Evolutionary conservation across 305 asterid genomes (phyloP), one percentile per base, ranked within the genome.

Genomic region (Euphrasia arctica): DNA sequence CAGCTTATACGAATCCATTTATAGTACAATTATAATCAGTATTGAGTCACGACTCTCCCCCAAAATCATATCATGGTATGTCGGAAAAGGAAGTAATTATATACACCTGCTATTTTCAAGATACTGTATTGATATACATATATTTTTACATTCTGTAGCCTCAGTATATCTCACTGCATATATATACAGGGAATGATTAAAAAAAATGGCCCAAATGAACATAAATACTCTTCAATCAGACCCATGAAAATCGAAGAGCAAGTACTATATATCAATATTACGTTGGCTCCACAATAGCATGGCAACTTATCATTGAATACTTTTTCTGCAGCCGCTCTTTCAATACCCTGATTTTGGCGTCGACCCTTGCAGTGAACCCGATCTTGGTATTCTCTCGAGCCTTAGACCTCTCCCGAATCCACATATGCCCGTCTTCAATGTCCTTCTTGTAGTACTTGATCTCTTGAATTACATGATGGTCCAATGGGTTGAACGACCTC

Each of bases 391-490:
- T 78, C 67, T 78, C 79, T 25, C 80, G 73, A 1, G 96, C 94
- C 68, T 88, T 91, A 10, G 80, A 69, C 65, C 80, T 75, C 72
- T 88, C 97, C 67, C 84, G 65, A 41, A 63, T 76, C 97, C 97
- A 91, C 96, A 91, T 91, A 27, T 77, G 83, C 36, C 80, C 78
- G 57, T 91, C 95, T 68, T 77, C 78, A 0, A 82, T 72, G 63
- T 88, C 90, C 32, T 83, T 83, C 78, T 45, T 83, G 58, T 78
- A 84, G 70, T 83, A 78, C 70, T 81, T 85, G 72, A 91, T 91
- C 83, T 91, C 96, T 50, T 82, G 92, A 63, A 91, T 86, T 55
- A 91, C 67, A 59, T 91, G 95, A 69, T 87, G 95, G 64, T 91
- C 98, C 82, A 75, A 68, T 0, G 96, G 96, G 64, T 77, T 79